Evolutionary conservation across 805 yeast genomes (phyloP), one percentile per base, ranked within the genome.

Genomic region (Candida boidinii): DNA sequence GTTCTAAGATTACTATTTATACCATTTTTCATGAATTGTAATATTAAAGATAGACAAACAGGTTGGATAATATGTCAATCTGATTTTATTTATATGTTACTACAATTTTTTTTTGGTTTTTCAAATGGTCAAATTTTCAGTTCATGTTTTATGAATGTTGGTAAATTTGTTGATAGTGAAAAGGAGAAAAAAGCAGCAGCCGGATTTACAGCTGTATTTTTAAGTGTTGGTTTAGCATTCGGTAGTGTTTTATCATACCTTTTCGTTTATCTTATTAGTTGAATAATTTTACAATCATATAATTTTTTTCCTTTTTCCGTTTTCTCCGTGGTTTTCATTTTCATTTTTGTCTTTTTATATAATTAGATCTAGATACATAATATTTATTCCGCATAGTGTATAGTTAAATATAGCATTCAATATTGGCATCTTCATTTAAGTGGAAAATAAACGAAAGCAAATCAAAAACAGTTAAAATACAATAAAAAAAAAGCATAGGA

Each of bases 51-150:
- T 22, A 49, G 55, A 17, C 61, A 63, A 10, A 32, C 29, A 2
- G 68, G 71, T 3, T 41, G 42, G 2, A 26, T 62, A 4, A 48
- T 73, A 11, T 29, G 35, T 7, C 53, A 62, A 26, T 73, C 82
- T 3, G 96, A 87, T 48, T 13, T 69, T 6, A 60, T 78, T 54
- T 90, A 92, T 54, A 55, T 85, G 30, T 9, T 70, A 3, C 49
- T 84, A 24, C 96, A 87, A 54, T 72, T 86, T 34, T 30, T 72
- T 4, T 92, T 85, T 61, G 98, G 98, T 0, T 46, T 85, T 28
- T 76, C 95, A 4, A 87, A 84, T 49, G 98, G 98, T 3, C 95
- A 87, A 45, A 63, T 83, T 19, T 70, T 82, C 33, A 79, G 94
- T 6, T 71, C 85, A 18, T 71, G 85, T 36, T 85, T 90, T 58